Conservation (phyloP, 1,284 basidiomycete species). For the Microbotryum lychnidis-dioicae region DNA sequence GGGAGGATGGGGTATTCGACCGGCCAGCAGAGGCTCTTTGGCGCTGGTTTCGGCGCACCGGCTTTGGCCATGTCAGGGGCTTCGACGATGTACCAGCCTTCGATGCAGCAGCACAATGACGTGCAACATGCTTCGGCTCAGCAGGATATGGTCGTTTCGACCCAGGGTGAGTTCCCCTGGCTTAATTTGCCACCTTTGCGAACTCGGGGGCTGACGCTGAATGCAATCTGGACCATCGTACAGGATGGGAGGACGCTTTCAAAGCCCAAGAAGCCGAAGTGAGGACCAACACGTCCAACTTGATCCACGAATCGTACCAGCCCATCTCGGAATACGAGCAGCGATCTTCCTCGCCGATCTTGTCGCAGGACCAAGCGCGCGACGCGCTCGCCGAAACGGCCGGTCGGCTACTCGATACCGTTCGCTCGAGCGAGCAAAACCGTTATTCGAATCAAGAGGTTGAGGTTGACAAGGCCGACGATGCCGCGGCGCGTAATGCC, state of each 20-base stretch:
- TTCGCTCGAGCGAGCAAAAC: constrained; percentile 27
- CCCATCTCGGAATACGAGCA: constrained; percentile 7
- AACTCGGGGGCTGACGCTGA: too few relatives aligned
- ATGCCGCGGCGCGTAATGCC: constrained; percentile 50
- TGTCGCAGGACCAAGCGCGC: constrained; percentile 24
- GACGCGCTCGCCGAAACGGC: constrained; percentile 42
- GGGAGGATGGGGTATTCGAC: constrained; percentile 4
- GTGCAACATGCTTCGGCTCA: not conserved
- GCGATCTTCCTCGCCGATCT: not conserved
- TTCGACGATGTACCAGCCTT: constrained; percentile 3
- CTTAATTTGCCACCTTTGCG: too few relatives aligned
- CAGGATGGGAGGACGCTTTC: not conserved
- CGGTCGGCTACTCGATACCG: constrained; percentile 39
- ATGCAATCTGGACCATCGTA: not conserved
- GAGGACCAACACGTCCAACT: not conserved
- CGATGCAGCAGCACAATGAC: constrained; percentile 1
- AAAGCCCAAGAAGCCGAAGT: not conserved
- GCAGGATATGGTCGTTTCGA: not conserved
- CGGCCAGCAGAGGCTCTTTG: not conserved
- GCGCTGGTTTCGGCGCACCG: too few relatives aligned
- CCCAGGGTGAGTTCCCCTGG: not conserved
- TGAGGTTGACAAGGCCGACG: not conserved
- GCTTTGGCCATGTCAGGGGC: not conserved
- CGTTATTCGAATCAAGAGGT: constrained; percentile 4
- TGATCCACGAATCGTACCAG: not conserved